These are phyloP conservation scores for Fusarium transvaalense DNA, from an alignment of 2,329 filamentous ascomycete genomes.

Conservation along the genomic window DNA sequence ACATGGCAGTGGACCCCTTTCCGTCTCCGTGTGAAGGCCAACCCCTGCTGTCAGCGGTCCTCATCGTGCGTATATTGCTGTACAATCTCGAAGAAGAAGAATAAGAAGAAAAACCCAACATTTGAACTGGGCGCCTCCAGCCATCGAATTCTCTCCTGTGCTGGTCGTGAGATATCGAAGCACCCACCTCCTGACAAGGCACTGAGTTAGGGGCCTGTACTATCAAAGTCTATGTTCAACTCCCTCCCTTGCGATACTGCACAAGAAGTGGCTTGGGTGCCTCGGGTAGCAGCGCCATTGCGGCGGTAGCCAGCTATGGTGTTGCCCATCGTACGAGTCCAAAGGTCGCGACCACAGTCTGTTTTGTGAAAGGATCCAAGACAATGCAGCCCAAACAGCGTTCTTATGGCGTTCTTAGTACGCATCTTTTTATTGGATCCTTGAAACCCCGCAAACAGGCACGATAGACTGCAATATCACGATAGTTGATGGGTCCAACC, in stretches of 20 bases:
- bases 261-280: constrained; percentile 36
- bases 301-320: constrained; percentile 23
- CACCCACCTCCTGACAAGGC: constrained; percentile 25
- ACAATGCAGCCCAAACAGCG: constrained; percentile 25
- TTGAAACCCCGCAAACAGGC: constrained; percentile 16
- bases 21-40: constrained; percentile 39
- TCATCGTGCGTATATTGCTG: constrained; percentile 13
- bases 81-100: constrained; percentile 13
- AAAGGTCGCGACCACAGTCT: constrained; percentile 34
- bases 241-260: constrained; percentile 33
- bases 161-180: constrained; percentile 34
- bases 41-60: constrained; percentile 39
- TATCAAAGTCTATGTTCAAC: constrained; percentile 28
- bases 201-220: constrained; percentile 28
- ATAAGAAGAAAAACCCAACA: constrained; percentile 12
- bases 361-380: constrained; percentile 32
- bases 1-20: constrained; percentile 46
- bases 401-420: constrained; percentile 11
- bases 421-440: constrained; percentile 18
- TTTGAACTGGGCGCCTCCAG: constrained; percentile 19
- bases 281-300: constrained; percentile 28
- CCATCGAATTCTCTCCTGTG: constrained; percentile 31
- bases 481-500: constrained; percentile 20
- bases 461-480: constrained; percentile 21
- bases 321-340: constrained; percentile 44